A percentile compares a stretch with the other conserved stretches of the same genome.
Conservation (phyloP, 306 rosid genomes). For the Canavalia gladiata region DNA sequence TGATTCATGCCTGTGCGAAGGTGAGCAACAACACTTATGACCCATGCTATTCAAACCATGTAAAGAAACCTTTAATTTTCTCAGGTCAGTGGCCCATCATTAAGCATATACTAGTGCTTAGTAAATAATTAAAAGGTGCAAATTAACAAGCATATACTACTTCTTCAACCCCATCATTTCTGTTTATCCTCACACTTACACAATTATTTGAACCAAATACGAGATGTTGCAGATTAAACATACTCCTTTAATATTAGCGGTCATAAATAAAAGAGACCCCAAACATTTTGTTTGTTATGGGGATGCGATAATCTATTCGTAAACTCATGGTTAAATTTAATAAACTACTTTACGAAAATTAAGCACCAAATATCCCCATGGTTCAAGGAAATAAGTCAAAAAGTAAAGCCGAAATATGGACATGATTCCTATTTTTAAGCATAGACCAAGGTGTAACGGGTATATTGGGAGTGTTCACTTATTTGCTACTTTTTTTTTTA, state of each 20-base stretch:
- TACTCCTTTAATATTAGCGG: slow-evolving; percentile 11
- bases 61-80: slow-evolving; percentile 3
- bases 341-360: not conserved
- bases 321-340: not conserved
- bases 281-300: not conserved
- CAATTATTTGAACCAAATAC: slow-evolving; percentile 31
- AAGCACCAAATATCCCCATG: not conserved
- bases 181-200: slow-evolving; percentile 30
- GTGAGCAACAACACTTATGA: slow-evolving; percentile 38
- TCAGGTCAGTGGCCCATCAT: not conserved
- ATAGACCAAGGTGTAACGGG: not conserved
- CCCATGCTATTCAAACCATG: slow-evolving; percentile 30
- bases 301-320: not conserved
- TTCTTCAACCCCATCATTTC: slow-evolving; percentile 32
- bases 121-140: slow-evolving; percentile 2
- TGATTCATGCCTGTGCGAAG: slow-evolving; percentile 39
- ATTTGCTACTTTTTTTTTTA: not conserved
- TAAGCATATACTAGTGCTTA: slow-evolving; percentile 10
- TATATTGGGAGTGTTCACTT: not conserved
- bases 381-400: slow-evolving; percentile 7
- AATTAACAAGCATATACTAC: not conserved
- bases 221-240: not conserved
- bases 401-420: slow-evolving; percentile 29
- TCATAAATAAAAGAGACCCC: not conserved
- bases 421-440: not conserved